These are phyloP conservation scores for Aspergillus brasiliensis DNA, from an alignment of 2,329 filamentous ascomycete species.

Conservation along the genomic window DNA sequence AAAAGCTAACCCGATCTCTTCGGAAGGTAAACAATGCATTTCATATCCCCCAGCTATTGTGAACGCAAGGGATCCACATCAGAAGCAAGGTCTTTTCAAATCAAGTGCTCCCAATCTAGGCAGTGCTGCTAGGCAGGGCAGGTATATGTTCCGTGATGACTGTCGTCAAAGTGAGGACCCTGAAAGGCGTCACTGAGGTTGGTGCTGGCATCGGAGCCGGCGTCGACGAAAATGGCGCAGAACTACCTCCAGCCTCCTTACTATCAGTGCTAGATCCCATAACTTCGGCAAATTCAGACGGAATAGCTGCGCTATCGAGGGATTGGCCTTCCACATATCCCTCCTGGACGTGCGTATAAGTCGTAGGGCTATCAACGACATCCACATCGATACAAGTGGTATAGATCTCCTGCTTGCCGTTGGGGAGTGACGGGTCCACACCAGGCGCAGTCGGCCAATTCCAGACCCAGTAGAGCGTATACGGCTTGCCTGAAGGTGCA, in stretches of 20 bases:
- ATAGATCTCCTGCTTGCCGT: slow-evolving; percentile 50
- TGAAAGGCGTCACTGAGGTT: slow-evolving; percentile 16
- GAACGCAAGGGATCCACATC: slow-evolving; percentile 12
- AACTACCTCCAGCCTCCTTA: slow-evolving; percentile 1
- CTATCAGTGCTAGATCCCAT: slow-evolving; percentile 15
- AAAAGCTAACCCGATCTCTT: neutral
- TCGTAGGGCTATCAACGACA: slow-evolving; percentile 31
- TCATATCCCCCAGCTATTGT: neutral
- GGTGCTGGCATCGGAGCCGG: neutral
- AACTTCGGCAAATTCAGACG: slow-evolving; percentile 41
- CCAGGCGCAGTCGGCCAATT: slow-evolving; percentile 72
- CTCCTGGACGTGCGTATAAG: slow-evolving; percentile 13
- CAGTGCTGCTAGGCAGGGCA: slow-evolving; percentile 15
- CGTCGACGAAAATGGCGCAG: neutral
- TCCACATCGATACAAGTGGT: slow-evolving; percentile 54
- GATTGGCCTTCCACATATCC: slow-evolving; percentile 38
- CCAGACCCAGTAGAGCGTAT: slow-evolving; percentile 96
- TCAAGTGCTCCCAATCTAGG: neutral
- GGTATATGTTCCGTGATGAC: slow-evolving; percentile 26
- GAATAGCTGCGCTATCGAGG: slow-evolving; percentile 42
- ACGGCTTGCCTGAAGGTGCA: slow-evolving; percentile 62
- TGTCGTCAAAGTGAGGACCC: slow-evolving; percentile 17
- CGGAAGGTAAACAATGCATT: neutral
- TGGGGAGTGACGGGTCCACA: slow-evolving; percentile 37
- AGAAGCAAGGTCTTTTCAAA: neutral